These are phyloP conservation scores for Karstenula rhodostoma DNA, from an alignment of 2,329 filamentous ascomycete genomes.

Conservation along the genomic window DNA sequence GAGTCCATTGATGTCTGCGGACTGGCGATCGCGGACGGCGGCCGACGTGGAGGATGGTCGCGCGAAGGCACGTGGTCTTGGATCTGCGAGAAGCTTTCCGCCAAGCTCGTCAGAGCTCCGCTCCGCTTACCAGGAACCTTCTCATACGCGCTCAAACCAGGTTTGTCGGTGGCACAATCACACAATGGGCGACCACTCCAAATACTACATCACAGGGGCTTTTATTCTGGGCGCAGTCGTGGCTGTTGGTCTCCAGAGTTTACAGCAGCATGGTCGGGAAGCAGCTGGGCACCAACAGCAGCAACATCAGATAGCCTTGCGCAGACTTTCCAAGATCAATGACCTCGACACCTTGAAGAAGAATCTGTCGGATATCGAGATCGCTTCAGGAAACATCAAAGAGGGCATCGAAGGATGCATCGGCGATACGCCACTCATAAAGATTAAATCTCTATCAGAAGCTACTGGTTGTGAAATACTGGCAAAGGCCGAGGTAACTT, in stretches of 20 bases:
- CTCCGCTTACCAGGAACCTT: conserved; percentile 21
- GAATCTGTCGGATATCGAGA: conserved; percentile 29
- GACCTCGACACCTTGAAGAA: conserved; percentile 36
- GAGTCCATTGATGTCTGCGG: conserved; percentile 74
- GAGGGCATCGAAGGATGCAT: conserved; percentile 91
- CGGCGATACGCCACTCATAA: conserved; percentile 89
- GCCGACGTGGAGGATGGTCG: conserved; percentile 26
- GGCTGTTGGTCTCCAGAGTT: conserved; percentile 53
- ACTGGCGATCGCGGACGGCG: conserved; percentile 16
- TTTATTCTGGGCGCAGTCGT: conserved; percentile 81
- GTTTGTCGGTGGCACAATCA: neutral
- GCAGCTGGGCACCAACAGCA: conserved; percentile 27
- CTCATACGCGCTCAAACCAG: conserved; percentile 18
- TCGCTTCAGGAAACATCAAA: conserved; percentile 58
- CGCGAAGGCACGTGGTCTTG: conserved; percentile 33
- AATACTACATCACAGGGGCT: conserved; percentile 72
- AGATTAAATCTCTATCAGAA: conserved; percentile 83
- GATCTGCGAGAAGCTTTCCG: conserved; percentile 18
- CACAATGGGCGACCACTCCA: conserved; percentile 45
- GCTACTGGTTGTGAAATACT: conserved; percentile 89
- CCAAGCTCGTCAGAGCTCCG: conserved; percentile 42
- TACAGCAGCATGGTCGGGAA: conserved; percentile 30
- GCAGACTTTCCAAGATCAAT: conserved; percentile 33
- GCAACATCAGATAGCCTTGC: conserved; percentile 30
- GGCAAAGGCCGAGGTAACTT: conserved; percentile 80